Base-by-base conservation (phyloP, 1,139 yeast genomes). In the Saccharomycopsis phalli region DNA sequence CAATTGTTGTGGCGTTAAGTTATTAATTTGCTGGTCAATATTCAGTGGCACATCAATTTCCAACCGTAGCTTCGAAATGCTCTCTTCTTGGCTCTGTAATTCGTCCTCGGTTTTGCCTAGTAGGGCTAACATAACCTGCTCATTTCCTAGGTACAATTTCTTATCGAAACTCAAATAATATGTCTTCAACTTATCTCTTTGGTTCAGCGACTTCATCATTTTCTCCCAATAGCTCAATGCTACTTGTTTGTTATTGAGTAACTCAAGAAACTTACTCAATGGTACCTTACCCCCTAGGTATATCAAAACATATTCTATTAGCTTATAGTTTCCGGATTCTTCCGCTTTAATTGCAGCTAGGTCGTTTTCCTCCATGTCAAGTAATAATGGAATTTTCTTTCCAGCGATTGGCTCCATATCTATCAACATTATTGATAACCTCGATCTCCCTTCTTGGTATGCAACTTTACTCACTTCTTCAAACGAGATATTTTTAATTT, bases 381-480 rank as follows among this genome's bases (percentile, higher is more conserved):
- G 57, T 33, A 84, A 66, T 44, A 81, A 66, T 11, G 76, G 71
- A 0, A 87, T 71, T 49, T 81, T 82, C 42, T 71, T 69, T 2
- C 66, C 65, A 0, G 81, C 70, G 4, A 78, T 66, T 1, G 83
- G 80, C 54, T 91, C 97, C 44, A 77, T 61, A 40, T 77, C 71
- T 3, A 83, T 68, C 21, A 88, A 58, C 36, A 71, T 62, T 43
- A 79, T 74, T 26, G 95, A 81, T 21, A 91, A 61, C 21, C 68
- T 66, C 4, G 70, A 58, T 27, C 97, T 66, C 2, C 98, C 98
- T 57, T 91, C 96, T 49, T 81, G 80, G 52, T 71, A 76, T 1
- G 97, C 95, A 20, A 74, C 67, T 14, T 69, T 66, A 0, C 93
- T 77, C 28, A 91, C 74, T 32, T 69, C 65, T 8, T 75, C 75